Conservation (phyloP, 2,329 filamentous ascomycete species). For the Pezicula radicicola region DNA sequence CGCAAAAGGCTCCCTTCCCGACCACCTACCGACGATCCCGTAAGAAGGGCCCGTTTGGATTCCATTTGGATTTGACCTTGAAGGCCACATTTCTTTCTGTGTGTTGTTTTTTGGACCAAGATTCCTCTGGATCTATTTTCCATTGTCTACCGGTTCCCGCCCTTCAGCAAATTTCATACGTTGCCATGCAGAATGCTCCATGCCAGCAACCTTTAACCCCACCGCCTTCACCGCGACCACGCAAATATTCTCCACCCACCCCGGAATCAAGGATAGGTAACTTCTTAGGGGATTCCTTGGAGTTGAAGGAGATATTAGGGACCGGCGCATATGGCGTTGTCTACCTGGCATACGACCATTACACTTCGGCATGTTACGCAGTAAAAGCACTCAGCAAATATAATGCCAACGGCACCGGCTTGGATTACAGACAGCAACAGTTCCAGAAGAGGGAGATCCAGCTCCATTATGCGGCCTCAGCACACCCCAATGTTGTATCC, state of each 20-base stretch:
- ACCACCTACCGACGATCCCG: background rate
- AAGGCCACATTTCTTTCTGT: slow-evolving; percentile 16
- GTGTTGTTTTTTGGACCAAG: slow-evolving; percentile 18
- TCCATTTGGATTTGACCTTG: slow-evolving; percentile 4
- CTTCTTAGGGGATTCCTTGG: slow-evolving; percentile 65
- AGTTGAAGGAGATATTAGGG: slow-evolving; percentile 82
- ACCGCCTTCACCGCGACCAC: slow-evolving; percentile 2
- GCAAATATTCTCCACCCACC: slow-evolving; percentile 28
- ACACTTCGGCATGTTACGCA: slow-evolving; percentile 70
- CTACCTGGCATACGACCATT: slow-evolving; percentile 80
- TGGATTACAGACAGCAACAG: slow-evolving; percentile 81
- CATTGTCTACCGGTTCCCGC: slow-evolving; percentile 7
- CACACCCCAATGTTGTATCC: slow-evolving; percentile 90
- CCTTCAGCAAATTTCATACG: slow-evolving; percentile 17
- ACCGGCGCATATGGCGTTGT: slow-evolving; percentile 96
- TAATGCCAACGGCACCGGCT: slow-evolving; percentile 63
- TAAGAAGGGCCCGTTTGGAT: background rate
- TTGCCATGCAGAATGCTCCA: slow-evolving; percentile 24
- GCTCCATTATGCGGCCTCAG: slow-evolving; percentile 84
- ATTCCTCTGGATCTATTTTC: slow-evolving; percentile 10
- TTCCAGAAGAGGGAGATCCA: slow-evolving; percentile 94
- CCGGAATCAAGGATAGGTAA: slow-evolving; percentile 87
- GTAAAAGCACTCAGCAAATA: slow-evolving; percentile 96
- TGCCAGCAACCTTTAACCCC: slow-evolving; percentile 3
- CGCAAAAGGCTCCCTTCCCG: background rate